These are phyloP conservation scores for Coemansia sp. DNA, from an alignment of 192 early-diverging fungal genomes.

Conservation along the genomic window DNA sequence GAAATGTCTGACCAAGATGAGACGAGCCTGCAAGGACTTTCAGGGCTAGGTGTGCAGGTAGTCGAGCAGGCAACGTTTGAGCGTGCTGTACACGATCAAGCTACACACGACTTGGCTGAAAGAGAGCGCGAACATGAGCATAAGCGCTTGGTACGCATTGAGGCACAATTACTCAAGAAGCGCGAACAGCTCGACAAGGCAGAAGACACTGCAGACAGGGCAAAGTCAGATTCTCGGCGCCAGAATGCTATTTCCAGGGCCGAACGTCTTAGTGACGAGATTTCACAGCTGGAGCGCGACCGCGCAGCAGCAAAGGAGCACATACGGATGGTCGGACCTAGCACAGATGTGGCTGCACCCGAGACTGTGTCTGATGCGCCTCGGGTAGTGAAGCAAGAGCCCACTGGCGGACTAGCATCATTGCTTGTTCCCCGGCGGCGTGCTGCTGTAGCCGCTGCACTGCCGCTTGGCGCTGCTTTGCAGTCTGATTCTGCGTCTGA, in stretches of 20 bases:
- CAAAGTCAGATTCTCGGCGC: slow-evolving; percentile 40
- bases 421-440: slow-evolving; percentile 16
- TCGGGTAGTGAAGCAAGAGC: slow-evolving; percentile 1
- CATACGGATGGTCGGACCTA: not conserved
- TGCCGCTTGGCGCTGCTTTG: not conserved
- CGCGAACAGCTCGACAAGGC: slow-evolving; percentile 19
- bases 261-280: slow-evolving; percentile 1
- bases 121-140: slow-evolving; percentile 63
- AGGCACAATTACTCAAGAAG: slow-evolving; percentile 15
- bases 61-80: slow-evolving; percentile 69
- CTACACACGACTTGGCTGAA: slow-evolving; percentile 59
- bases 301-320: not conserved
- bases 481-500: not conserved
- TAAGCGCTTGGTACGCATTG: slow-evolving; percentile 62
- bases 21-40: slow-evolving; percentile 18
- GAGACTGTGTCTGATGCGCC: not conserved
- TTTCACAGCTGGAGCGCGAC: slow-evolving; percentile 8
- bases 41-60: slow-evolving; percentile 37
- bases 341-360: not conserved
- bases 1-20: not conserved
- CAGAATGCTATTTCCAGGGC: slow-evolving; percentile 28
- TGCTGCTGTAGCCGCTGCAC: slow-evolving; percentile 21
- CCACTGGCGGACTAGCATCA: not conserved
- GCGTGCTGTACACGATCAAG: slow-evolving; percentile 62
- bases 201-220: slow-evolving; percentile 15